These are phyloP conservation scores for Leishmania arabica DNA, from an alignment of 208 protist genomes.

Conservation along the genomic window DNA sequence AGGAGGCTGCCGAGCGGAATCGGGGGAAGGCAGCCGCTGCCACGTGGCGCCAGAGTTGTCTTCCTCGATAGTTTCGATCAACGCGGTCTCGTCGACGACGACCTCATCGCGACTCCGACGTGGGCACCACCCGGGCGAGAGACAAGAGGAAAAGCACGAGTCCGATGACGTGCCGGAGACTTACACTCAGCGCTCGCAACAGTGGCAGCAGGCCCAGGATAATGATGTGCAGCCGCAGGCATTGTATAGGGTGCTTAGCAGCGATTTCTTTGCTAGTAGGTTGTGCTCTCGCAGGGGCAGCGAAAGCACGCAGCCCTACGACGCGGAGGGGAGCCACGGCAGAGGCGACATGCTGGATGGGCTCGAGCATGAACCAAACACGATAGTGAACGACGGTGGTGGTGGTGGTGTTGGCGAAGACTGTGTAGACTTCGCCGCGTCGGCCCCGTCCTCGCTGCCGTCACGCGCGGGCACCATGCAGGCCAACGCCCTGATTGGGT, in stretches of 20 bases:
- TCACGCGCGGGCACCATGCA: background rate
- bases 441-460: background rate
- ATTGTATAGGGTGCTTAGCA: background rate
- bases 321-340: background rate
- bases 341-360: background rate
- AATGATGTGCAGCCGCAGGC: background rate
- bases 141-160: background rate
- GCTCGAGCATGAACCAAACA: background rate
- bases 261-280: background rate
- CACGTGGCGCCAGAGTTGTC: background rate
- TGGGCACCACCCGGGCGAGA: background rate
- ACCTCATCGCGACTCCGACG: background rate
- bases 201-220: background rate
- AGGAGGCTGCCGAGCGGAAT: background rate
- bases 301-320: slow-evolving; percentile 4
- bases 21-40: background rate
- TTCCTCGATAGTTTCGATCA: background rate
- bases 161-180: background rate
- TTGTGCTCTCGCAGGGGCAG: background rate
- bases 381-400: background rate
- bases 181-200: slow-evolving; percentile 2
- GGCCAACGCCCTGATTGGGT: background rate
- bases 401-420: background rate
- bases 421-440: background rate
- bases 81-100: background rate